Percentiles rank a stretch among this genome's conserved stretches.
phyloP scores from a whole-genome alignment of 768 basidiomycete genomes.

The Lactarius indigo region DNA sequence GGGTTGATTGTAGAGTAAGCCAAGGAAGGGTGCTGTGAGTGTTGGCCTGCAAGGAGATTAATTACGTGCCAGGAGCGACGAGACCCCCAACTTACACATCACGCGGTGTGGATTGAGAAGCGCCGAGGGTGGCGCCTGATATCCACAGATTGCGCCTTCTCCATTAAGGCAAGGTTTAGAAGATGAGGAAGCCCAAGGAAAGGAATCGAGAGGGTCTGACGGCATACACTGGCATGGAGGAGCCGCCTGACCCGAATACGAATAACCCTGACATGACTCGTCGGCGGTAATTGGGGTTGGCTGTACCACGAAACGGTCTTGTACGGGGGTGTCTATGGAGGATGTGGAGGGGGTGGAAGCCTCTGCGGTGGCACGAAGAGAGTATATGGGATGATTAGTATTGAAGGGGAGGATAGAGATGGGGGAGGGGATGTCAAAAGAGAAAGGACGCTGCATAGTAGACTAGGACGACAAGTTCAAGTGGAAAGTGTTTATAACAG shows the following conservation, averaged over 20 bases:
- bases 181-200: background rate
- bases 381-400: background rate
- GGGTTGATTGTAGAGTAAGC: background rate
- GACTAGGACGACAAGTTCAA: background rate
- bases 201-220: background rate
- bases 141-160: constrained; percentile 10
- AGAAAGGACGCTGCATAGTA: constrained; percentile 1
- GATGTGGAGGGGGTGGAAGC: constrained; percentile 2
- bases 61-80: constrained; percentile 4
- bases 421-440: background rate
- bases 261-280: background rate
- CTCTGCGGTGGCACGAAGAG: background rate
- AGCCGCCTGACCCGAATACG: constrained; percentile 5
- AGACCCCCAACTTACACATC: constrained; percentile 5
- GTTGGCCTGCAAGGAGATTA: constrained; percentile 4
- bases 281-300: constrained; percentile 11
- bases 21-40: constrained; percentile 1
- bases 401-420: background rate
- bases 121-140: constrained; percentile 5
- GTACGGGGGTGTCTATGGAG: constrained; percentile 13
- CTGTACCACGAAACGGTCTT: background rate
- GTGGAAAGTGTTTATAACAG: background rate
- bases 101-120: constrained; percentile 6
- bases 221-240: background rate
- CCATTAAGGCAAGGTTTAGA: constrained; percentile 15